Conservation (phyloP, 768 basidiomycete species). For the Hypsizygus marmoreus region DNA sequence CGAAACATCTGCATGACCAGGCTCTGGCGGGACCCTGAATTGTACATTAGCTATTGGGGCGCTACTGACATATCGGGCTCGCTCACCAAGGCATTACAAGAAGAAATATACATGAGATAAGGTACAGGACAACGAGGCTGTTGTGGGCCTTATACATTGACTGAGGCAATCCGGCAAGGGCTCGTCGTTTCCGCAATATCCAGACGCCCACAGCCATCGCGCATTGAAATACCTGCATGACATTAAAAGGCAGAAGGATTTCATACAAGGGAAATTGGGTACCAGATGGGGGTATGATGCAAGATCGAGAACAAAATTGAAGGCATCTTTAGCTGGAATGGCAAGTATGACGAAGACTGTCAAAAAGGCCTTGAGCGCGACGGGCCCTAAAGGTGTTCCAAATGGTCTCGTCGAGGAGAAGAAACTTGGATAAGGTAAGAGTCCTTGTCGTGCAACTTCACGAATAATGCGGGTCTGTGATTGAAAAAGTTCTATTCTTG, state of each 20-base stretch:
- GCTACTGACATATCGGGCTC: background rate
- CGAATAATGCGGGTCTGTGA: slow-evolving; percentile 44
- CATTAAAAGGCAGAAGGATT: slow-evolving; percentile 23
- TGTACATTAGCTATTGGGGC: background rate
- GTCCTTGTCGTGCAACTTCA: slow-evolving; percentile 54
- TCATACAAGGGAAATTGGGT: slow-evolving; percentile 20
- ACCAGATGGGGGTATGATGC: slow-evolving; percentile 42
- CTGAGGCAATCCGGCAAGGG: slow-evolving; percentile 18
- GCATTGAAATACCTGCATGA: slow-evolving; percentile 30
- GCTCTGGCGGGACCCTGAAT: slow-evolving; percentile 36
- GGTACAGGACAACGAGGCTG: slow-evolving; percentile 23
- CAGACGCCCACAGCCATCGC: slow-evolving; percentile 33
- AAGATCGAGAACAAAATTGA: slow-evolving; percentile 41
- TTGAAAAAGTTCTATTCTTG: background rate
- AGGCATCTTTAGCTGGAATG: slow-evolving; percentile 36
- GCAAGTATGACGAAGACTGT: slow-evolving; percentile 44
- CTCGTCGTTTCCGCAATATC: slow-evolving; percentile 29
- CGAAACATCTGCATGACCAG: slow-evolving; percentile 37
- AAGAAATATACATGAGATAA: slow-evolving; percentile 29
- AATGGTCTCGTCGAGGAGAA: slow-evolving; percentile 51
- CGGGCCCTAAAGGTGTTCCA: slow-evolving; percentile 47
- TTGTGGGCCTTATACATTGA: slow-evolving; percentile 29
- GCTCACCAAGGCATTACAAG: slow-evolving; percentile 35
- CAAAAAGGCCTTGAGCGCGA: slow-evolving; percentile 38
- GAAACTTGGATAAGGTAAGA: slow-evolving; percentile 49